Base-by-base conservation (phyloP, 2,329 filamentous ascomycete genomes). In the Pseudogymnoascus sp. region DNA sequence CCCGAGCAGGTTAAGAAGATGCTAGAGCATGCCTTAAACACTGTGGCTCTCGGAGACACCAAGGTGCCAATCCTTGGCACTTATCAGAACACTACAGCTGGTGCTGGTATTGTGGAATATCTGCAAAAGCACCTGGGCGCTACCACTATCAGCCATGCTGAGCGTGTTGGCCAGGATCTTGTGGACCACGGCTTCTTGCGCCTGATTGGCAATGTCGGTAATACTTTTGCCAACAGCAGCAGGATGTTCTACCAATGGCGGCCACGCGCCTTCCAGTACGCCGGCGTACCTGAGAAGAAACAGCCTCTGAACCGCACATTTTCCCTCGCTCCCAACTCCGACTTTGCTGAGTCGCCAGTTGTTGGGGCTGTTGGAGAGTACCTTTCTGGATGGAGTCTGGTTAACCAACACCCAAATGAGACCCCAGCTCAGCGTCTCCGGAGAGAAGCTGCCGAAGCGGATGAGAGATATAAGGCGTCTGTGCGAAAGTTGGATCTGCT, bases 171-270 rank as follows among this genome's bases (percentile, higher is more conserved):
- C 10, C 95, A 99, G 77, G 95, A 99, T 74, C 81, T 99, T 68
- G 87, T 97, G 62, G 80, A 85, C 29, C 86, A 90, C 73, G 93
- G 95, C 39, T 93, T 97, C 73, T 79, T 99, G 72, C 87, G 95
- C 61, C 81, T 99, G 62, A 86, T 99, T 66, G 95, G 95, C 68
- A 97, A 95, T 71, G 93, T 99, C 62, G 95, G 95, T 66, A 97
- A 85, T 77, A 91, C 89, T 1, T 99, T 99, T 74, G 93, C 93
- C 70, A 99, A 99, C 78, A 97, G 93, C 80, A 96, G 93, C 68
- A 91, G 89, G 77, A 89, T 97, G 86, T 93, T 90, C 74, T 99
- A 99, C 75, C 95, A 99, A 75, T 99, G 95, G 95, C 88, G 91
- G 63, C 86, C 93, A 6, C 96, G 91, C 78, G 88, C 90, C 4